Conservation (phyloP, 768 basidiomycete genomes). For the Guyanaporus albipodus region DNA sequence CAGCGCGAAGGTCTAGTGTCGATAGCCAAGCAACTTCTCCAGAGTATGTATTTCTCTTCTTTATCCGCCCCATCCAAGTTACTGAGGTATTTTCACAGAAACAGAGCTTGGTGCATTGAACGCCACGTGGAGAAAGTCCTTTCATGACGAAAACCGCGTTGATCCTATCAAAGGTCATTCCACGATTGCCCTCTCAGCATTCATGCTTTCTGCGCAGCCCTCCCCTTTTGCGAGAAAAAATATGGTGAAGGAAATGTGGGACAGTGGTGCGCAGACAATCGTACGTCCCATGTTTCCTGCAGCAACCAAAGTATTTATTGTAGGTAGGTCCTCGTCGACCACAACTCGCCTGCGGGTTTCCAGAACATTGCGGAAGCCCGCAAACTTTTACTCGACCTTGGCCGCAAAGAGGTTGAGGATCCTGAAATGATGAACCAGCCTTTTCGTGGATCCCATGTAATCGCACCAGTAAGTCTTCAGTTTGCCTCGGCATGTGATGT, state of each 20-base stretch:
- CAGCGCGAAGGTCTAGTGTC: slow-evolving; percentile 65
- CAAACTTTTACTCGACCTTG: slow-evolving; percentile 62
- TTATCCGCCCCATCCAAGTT: slow-evolving; percentile 1
- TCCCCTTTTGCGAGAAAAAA: slow-evolving; percentile 57
- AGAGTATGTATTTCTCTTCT: slow-evolving; percentile 38
- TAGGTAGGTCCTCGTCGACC: slow-evolving; percentile 78
- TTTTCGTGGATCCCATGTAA: slow-evolving; percentile 67
- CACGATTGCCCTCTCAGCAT: slow-evolving; percentile 78
- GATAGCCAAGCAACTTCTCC: slow-evolving; percentile 62
- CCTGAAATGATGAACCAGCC: slow-evolving; percentile 34
- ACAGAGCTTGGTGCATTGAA: slow-evolving; percentile 43
- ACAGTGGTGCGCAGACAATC: slow-evolving; percentile 81
- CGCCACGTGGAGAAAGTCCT: slow-evolving; percentile 54
- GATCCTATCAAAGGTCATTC: slow-evolving; percentile 41
- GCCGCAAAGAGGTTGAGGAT: slow-evolving; percentile 54
- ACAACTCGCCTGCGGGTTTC: slow-evolving; percentile 73
- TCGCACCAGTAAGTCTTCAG: slow-evolving; percentile 74
- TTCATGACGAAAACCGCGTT: slow-evolving; percentile 45
- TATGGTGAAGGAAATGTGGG: slow-evolving; percentile 84
- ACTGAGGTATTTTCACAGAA: slow-evolving; percentile 36
- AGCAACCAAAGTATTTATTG: slow-evolving; percentile 10
- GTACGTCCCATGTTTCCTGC: slow-evolving; percentile 34
- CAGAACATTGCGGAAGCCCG: slow-evolving; percentile 74
- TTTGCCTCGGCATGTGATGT: background rate
- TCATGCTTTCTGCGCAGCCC: slow-evolving; percentile 73